phyloP scores from a whole-genome alignment of 2,329 filamentous ascomycete species.

The Rugonectria rugulosa region DNA sequence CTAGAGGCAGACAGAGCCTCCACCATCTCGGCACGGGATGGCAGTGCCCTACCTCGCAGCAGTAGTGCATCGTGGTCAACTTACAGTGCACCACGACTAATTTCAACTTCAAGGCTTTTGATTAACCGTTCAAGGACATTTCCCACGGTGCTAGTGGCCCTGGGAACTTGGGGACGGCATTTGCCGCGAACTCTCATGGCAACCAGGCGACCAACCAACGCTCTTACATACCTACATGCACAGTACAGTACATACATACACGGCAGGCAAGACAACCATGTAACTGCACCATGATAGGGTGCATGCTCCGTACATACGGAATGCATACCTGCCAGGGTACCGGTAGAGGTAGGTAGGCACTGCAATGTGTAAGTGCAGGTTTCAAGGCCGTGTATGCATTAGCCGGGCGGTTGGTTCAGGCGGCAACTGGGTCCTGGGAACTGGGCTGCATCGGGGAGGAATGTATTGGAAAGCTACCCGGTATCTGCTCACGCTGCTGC shows the following conservation, averaged over 20 bases:
- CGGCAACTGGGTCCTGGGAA: neutral
- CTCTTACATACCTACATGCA: no score
- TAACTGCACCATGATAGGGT: neutral
- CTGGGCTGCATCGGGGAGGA: neutral
- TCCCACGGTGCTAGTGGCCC: neutral
- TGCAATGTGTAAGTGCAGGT: slow-evolving; percentile 11
- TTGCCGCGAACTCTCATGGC: slow-evolving; percentile 3
- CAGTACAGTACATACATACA: no score
- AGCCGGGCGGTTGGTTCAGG: slow-evolving; percentile 6
- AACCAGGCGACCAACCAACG: no score
- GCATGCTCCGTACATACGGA: no score
- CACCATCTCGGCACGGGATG: slow-evolving; percentile 25
- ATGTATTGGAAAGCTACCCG: neutral
- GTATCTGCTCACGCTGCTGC: slow-evolving; percentile 7
- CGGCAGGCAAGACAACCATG: neutral
- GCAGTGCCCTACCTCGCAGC: slow-evolving; percentile 22
- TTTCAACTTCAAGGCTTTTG: neutral
- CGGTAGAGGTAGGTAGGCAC: no score
- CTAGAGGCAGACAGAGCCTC: slow-evolving; percentile 28
- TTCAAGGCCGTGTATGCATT: slow-evolving; percentile 7
- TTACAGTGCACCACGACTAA: neutral
- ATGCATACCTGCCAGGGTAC: no score
- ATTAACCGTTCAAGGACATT: slow-evolving; percentile 3
- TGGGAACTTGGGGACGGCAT: slow-evolving; percentile 4
- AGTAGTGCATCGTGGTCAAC: neutral